Evolutionary conservation across 2,329 filamentous ascomycete genomes (phyloP), one percentile per base, ranked within the genome.

Genomic region (Scortechinia acanthostroma): DNA sequence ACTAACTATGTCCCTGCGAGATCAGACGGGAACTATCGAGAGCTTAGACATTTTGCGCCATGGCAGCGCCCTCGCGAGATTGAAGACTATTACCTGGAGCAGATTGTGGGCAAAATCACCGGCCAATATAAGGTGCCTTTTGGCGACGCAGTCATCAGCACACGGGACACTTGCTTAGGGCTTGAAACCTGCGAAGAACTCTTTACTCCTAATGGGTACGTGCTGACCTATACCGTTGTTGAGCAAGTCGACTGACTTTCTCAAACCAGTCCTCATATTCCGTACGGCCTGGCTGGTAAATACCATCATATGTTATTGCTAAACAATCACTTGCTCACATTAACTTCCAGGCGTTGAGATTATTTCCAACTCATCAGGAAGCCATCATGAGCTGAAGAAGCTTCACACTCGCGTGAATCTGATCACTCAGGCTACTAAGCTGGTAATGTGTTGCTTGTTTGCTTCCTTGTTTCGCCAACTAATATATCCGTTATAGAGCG

Each of bases 271-370:
- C 35, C 35, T 19, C 35, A 40, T 17, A 40, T 40, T 40, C 10
- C 25, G n/a, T 30, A 30, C n/a, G 25, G 25, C 6, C 35, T 13
- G 14, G 35, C 17, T 10, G 10, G 35, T 40, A 40, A 10, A 40
- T 10, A n/a, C n/a, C n/a, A n/a, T n/a, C n/a, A n/a, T n/a, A n/a
- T n/a, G n/a, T n/a, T n/a, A n/a, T 22, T 43, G 10, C 10, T 22
- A 10, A 21, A 5, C 22, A 22, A 10, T 43, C 15, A 15, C 17
- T 46, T 6, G 77, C 79, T 3, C 75, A 80, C 50, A 74, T 73
- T 22, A 68, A n/a, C 66, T 89, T 2, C 73, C 81, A 53, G 87
- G 88, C 3, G 77, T 80, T 4, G 87, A 88, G 55, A 80, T 89
- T 45, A 74, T 87, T 50, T 78, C 79, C 5, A 91, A 91, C 59